phyloP scores from a whole-genome alignment of 106 monocot species.

The Dioscorea dumetorum region DNA sequence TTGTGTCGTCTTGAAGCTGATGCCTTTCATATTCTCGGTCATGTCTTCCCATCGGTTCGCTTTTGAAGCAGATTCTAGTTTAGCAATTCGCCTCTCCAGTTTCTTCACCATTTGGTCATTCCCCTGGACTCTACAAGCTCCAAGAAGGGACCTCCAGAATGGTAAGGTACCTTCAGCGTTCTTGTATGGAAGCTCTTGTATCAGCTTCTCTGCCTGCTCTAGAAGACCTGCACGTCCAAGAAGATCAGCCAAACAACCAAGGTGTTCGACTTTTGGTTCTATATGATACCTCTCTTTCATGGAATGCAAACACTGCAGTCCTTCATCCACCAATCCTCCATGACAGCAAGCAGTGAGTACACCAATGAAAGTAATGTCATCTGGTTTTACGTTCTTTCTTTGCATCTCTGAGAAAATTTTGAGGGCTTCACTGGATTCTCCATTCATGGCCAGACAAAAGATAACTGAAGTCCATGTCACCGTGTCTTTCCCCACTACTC shows the following conservation, averaged over 20 bases:
- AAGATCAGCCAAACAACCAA: constrained; percentile 58
- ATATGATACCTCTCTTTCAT: constrained; percentile 35
- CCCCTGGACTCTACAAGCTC: constrained; percentile 47
- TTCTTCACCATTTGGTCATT: constrained; percentile 21
- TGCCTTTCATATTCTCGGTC: constrained; percentile 19
- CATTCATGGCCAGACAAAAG: constrained; percentile 44
- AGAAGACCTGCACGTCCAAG: constrained; percentile 50
- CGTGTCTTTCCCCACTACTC: constrained; percentile 19
- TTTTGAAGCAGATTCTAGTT: constrained; percentile 13
- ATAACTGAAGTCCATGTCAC: constrained; percentile 43
- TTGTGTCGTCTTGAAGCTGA: constrained; percentile 35
- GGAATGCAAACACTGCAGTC: constrained; percentile 20
- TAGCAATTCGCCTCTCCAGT: constrained; percentile 4
- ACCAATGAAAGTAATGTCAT: constrained; percentile 58
- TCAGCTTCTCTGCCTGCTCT: constrained; percentile 41
- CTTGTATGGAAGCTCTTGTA: constrained; percentile 15
- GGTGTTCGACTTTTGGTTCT: constrained; percentile 48
- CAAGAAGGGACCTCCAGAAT: constrained; percentile 50
- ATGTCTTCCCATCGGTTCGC: constrained; percentile 36
- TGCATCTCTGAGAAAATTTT: constrained; percentile 43
- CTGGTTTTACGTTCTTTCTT: constrained; percentile 21
- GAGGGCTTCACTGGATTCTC: constrained; percentile 25
- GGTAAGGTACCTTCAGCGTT: constrained; percentile 15
- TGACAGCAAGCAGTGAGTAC: constrained; percentile 60
- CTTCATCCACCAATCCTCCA: constrained; percentile 57